These are phyloP conservation scores for Fusarium brevicatenulatum DNA, from an alignment of 2,329 filamentous ascomycete species.

Conservation along the genomic window DNA sequence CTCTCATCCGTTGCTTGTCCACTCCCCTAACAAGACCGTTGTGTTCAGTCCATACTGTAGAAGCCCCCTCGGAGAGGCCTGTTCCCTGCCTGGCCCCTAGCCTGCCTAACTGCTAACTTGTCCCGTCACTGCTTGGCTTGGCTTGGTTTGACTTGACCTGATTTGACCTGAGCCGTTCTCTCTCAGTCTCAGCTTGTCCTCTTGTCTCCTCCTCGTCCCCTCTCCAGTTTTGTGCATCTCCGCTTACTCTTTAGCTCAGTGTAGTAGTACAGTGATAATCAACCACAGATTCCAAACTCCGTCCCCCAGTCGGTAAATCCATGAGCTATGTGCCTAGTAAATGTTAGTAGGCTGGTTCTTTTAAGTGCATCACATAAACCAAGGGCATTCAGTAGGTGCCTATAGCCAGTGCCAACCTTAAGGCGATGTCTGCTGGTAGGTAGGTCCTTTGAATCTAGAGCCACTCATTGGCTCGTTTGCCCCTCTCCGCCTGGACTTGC, in stretches of 20 bases:
- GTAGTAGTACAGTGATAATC: not conserved
- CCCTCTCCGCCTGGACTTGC: not conserved
- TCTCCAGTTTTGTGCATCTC: not conserved
- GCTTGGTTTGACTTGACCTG: not conserved
- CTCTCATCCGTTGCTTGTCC: not conserved
- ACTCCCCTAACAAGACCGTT: not conserved
- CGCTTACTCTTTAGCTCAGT: not conserved
- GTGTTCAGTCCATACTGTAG: not conserved
- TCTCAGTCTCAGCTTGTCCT: not conserved
- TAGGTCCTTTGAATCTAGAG: slow-evolving; percentile 6
- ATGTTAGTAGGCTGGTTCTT: not conserved
- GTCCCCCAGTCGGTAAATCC: not conserved
- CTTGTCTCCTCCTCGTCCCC: not conserved
- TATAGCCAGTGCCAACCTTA: not conserved
- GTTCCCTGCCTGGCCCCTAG: slow-evolving; percentile 14
- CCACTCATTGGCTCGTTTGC: slow-evolving; percentile 15
- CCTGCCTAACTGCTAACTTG: not conserved
- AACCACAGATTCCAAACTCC: not conserved
- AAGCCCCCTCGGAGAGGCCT: slow-evolving; percentile 1
- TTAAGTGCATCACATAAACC: not conserved
- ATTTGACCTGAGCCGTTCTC: not conserved
- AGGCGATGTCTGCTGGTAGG: slow-evolving; percentile 1
- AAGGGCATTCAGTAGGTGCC: not conserved
- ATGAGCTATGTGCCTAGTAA: not conserved
- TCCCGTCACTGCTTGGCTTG: not conserved